phyloP scores from a whole-genome alignment of 2,329 filamentous ascomycete genomes.

The Exophiala aquamarina region DNA sequence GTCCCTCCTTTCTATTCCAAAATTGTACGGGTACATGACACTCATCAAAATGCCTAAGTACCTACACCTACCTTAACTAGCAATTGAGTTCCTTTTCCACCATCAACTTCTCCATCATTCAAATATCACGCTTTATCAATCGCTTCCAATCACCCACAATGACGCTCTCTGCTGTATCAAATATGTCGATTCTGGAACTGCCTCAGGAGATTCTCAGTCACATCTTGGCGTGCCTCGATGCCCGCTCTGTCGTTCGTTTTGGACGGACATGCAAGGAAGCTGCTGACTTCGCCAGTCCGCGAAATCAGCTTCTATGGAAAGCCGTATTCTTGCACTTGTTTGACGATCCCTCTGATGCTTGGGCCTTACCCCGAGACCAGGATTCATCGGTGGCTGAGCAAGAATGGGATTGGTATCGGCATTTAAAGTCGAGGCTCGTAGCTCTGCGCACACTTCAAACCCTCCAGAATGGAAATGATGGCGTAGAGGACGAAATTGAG shows the following conservation, averaged over 20 bases:
- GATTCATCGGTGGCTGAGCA: not conserved
- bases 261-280: conserved; percentile 22
- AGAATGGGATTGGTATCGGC: conserved; percentile 24
- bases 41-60: too few relatives aligned
- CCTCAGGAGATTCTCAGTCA: conserved; percentile 25
- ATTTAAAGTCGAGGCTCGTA: conserved; percentile 16
- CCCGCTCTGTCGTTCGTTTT: conserved; percentile 16
- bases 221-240: conserved; percentile 20
- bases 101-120: not conserved
- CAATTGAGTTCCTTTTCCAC: not conserved
- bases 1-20: too few relatives aligned
- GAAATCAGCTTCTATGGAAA: conserved; percentile 26
- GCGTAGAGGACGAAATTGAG: conserved; percentile 10
- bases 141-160: not conserved
- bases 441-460: conserved; percentile 13
- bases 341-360: conserved; percentile 27
- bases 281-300: conserved; percentile 12
- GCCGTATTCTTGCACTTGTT: conserved; percentile 25
- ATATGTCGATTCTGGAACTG: conserved; percentile 18
- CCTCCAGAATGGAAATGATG: not conserved
- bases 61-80: too few relatives aligned
- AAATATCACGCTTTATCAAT: not conserved
- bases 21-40: too few relatives aligned
- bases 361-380: conserved; percentile 14
- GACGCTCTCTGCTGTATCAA: not conserved